These are phyloP conservation scores for Salisapilia sapeloensis DNA, from an alignment of 352 stramenopile genomes.

Conservation along the genomic window DNA sequence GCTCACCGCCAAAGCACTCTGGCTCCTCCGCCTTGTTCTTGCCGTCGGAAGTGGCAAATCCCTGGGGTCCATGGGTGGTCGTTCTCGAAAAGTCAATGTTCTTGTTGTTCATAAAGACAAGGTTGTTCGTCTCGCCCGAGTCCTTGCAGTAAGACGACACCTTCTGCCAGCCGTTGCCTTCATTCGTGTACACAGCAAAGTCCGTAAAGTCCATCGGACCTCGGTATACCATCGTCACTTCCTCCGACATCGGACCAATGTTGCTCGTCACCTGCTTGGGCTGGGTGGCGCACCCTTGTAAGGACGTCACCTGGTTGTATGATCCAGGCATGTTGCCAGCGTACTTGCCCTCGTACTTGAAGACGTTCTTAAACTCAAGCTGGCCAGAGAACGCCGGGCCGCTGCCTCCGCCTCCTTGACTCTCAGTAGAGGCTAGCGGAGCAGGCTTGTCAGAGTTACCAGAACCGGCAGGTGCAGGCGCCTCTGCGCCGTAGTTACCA, in stretches of 20 bases:
- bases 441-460: too few species aligned
- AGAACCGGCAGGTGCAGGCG: neutral
- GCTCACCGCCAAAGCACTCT: conserved; percentile 16
- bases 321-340: conserved; percentile 25
- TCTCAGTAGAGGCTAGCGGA: too few species aligned
- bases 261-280: conserved; percentile 19
- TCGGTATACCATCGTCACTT: conserved; percentile 45
- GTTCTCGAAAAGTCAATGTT: conserved; percentile 37
- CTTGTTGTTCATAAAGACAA: conserved; percentile 68
- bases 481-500: conserved; percentile 2
- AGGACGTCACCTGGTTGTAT: conserved; percentile 32
- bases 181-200: conserved; percentile 27
- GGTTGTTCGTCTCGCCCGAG: conserved; percentile 13
- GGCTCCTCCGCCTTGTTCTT: conserved; percentile 6
- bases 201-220: conserved; percentile 37
- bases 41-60: conserved; percentile 26
- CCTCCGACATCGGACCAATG: conserved; percentile 37
- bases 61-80: conserved; percentile 23
- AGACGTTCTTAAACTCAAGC: conserved; percentile 15
- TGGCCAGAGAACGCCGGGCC: conserved; percentile 5
- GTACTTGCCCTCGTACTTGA: conserved; percentile 27
- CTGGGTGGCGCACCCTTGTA: conserved; percentile 16
- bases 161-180: conserved; percentile 14
- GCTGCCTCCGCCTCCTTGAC: conserved; percentile 1
- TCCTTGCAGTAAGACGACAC: conserved; percentile 33